Evolutionary conservation across 1,284 basidiomycete species (phyloP), one percentile per base, ranked within the genome.

Genomic region (Ganoderma lucidum): DNA sequence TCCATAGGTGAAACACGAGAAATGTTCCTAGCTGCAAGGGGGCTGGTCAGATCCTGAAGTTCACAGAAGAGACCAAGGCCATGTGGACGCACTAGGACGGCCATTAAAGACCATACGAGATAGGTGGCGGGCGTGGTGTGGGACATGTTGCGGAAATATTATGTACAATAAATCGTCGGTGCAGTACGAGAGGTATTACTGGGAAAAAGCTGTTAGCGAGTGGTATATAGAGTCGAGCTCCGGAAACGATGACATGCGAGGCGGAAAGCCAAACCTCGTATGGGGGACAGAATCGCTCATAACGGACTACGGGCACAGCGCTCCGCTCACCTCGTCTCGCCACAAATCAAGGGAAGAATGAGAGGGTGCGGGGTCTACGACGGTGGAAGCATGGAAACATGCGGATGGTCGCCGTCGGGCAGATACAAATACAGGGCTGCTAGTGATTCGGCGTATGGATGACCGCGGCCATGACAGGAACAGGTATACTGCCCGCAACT

Each of bases 1-100:
- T 90, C 90, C 91, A 94, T 53, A 94, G 79, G 76, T 94, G 92
- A 74, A 87, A 91, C 2, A 93, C 32, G 6, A 93, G 82, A 77
- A 94, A 93, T 5, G 75, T 71, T 4, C 85, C 86, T 5, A 93
- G 81, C 92, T 93, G 69, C 4, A n/a, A 19, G 32, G 32, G 23
- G 8, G 8, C 8, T 23, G 8, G 32, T 60, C 8, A 28, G 67
- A 32, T 37, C 32, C 10, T 23, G 14, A 15, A 58, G 9, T 32
- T 30, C 56, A 9, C 35, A 15, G 53, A 32, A 10, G 28, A 23
- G 23, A 23, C 23, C 23, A 23, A 23, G 23, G 23, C 45, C 32
- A 37, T 53, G 30, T 19, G 28, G 23, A 80, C 83, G 61, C 74
- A 92, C 91, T 79, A 87, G 71, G 56, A 70, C 70, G 10, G 85